Percentiles rank a stretch among this genome's conserved stretches.
Conservation (phyloP, 495 filamentous ascomycete species). For the Penicillium pulvis region DNA sequence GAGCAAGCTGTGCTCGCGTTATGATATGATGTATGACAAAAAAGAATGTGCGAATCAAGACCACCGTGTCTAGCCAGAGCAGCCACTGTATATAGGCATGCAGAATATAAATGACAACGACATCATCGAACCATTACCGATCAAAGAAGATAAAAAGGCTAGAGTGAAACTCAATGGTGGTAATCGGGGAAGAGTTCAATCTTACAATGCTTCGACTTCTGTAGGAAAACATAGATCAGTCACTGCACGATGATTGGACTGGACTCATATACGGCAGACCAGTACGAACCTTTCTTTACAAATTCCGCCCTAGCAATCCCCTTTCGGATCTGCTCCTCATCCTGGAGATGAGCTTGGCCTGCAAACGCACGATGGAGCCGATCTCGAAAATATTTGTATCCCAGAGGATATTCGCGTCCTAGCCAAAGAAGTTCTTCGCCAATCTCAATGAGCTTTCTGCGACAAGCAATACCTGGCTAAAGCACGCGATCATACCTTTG, state of each 20-base stretch:
- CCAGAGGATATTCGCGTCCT: slow-evolving; percentile 84
- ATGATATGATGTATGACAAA: slow-evolving; percentile 36
- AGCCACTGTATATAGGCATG: not conserved
- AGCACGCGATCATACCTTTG: slow-evolving; percentile 63
- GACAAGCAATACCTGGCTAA: not conserved
- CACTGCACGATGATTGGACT: not conserved
- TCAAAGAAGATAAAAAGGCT: not conserved
- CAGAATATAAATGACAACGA: slow-evolving; percentile 6
- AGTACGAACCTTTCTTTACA: slow-evolving; percentile 77
- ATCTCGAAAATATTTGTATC: slow-evolving; percentile 79
- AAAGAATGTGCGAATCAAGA: slow-evolving; percentile 11
- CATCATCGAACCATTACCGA: not conserved
- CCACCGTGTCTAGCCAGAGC: not conserved
- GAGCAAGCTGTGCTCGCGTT: slow-evolving; percentile 27
- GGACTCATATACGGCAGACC: not conserved
- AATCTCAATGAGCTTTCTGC: not conserved
- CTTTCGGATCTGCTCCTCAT: slow-evolving; percentile 72
- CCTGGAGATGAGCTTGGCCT: slow-evolving; percentile 65
- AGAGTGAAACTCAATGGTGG: slow-evolving; percentile 2
- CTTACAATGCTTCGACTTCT: slow-evolving; percentile 94
- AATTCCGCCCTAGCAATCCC: slow-evolving; percentile 80
- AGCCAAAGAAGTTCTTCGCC: slow-evolving; percentile 75
- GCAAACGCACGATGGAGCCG: slow-evolving; percentile 85
- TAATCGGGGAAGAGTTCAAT: slow-evolving; percentile 14
- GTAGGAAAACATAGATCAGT: slow-evolving; percentile 2